phyloP scores from a whole-genome alignment of 768 basidiomycete genomes.

The Cubamyces lactineus region DNA sequence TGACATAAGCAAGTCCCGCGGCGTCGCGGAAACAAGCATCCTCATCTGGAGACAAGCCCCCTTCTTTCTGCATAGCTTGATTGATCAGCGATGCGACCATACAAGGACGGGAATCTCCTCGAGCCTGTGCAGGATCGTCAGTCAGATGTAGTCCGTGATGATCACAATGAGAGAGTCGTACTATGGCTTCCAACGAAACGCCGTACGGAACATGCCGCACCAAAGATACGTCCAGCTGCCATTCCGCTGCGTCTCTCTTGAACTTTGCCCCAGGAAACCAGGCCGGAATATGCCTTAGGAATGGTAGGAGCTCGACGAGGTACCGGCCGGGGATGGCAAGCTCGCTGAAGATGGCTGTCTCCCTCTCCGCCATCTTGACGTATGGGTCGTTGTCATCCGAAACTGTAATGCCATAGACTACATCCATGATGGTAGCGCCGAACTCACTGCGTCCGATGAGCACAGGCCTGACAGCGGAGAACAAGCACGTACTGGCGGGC shows the following conservation, averaged over 20 bases:
- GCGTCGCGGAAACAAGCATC: conserved; percentile 1
- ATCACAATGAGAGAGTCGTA: neutral
- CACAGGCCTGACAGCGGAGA: too few relatives aligned
- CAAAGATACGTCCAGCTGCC: neutral
- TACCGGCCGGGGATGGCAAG: neutral
- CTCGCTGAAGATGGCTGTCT: neutral
- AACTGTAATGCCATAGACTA: conserved; percentile 10
- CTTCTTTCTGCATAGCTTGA: neutral
- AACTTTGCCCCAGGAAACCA: conserved; percentile 34
- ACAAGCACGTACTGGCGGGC: neutral
- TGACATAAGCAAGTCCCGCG: conserved; percentile 8
- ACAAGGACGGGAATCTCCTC: neutral
- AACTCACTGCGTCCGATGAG: neutral
- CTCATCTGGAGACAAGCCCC: neutral
- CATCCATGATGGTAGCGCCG: conserved; percentile 22
- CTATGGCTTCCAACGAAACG: neutral
- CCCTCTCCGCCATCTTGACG: neutral
- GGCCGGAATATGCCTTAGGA: conserved; percentile 19
- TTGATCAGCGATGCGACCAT: neutral
- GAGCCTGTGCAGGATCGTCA: neutral
- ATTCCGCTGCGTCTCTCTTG: conserved; percentile 21
- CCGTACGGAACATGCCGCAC: neutral
- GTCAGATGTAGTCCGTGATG: neutral
- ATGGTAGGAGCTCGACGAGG: neutral
- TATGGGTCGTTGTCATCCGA: neutral